phyloP scores from a whole-genome alignment of 352 stramenopile species.

The Globisporangium irregulare region DNA sequence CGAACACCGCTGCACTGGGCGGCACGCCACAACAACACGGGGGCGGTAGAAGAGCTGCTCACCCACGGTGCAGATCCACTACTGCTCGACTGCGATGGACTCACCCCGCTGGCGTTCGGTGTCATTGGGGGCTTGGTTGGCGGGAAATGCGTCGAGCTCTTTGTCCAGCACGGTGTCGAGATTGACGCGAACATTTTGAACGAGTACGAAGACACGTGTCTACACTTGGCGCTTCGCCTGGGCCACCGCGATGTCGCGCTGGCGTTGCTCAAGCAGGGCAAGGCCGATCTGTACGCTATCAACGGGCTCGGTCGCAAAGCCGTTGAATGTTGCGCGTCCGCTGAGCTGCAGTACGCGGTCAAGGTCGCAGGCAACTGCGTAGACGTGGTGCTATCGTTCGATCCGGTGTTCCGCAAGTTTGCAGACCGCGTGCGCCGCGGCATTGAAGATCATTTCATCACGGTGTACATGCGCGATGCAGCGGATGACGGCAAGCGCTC shows the following conservation, averaged over 20 bases:
- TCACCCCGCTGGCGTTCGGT: conserved; percentile 67
- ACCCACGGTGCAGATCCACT: conserved; percentile 43
- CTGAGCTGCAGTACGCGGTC: conserved; percentile 71
- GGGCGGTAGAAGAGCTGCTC: conserved; percentile 52
- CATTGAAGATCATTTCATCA: conserved; percentile 76
- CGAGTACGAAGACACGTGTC: conserved; percentile 54
- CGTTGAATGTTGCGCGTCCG: conserved; percentile 71
- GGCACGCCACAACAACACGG: conserved; percentile 63
- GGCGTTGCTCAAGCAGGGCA: conserved; percentile 53
- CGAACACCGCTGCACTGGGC: conserved; percentile 78
- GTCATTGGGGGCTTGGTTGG: conserved; percentile 52
- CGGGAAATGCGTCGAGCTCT: conserved; percentile 44
- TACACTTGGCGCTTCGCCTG: conserved; percentile 67
- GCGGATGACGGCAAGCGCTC: conserved; percentile 41
- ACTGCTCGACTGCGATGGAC: conserved; percentile 50
- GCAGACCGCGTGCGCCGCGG: conserved; percentile 55
- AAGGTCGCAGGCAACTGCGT: conserved; percentile 65
- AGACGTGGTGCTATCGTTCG: conserved; percentile 81
- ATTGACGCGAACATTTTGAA: conserved; percentile 47
- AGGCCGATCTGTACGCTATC: conserved; percentile 48
- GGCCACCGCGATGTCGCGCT: conserved; percentile 59
- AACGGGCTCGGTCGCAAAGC: conserved; percentile 57
- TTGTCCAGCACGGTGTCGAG: conserved; percentile 50
- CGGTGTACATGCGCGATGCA: conserved; percentile 61
- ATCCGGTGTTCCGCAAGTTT: conserved; percentile 57